These are phyloP conservation scores for Cetraspora pellucida DNA, from an alignment of 192 early-diverging fungal species.

Conservation along the genomic window DNA sequence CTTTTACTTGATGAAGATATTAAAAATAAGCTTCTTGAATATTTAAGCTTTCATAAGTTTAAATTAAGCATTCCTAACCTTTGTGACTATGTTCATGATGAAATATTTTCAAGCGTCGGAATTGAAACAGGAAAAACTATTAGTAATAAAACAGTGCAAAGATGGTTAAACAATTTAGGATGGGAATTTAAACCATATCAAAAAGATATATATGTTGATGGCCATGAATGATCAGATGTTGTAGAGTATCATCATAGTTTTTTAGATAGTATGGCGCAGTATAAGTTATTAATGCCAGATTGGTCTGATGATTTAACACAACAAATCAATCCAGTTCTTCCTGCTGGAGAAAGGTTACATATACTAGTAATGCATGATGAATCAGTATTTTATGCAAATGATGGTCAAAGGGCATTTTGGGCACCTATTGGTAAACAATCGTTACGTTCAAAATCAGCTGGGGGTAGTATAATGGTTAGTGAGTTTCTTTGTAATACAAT, in stretches of 20 bases:
- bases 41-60: too few species aligned
- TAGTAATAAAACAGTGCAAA: background rate
- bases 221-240: conserved; percentile 35
- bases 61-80: too few species aligned
- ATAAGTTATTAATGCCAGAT: background rate
- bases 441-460: conserved; percentile 31
- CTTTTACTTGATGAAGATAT: too few species aligned
- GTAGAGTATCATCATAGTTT: conserved; percentile 28
- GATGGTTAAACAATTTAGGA: conserved; percentile 13
- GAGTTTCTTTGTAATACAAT: conserved; percentile 30
- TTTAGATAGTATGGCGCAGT: conserved; percentile 9
- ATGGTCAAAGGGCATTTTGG: conserved; percentile 15
- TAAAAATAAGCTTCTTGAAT: too few species aligned
- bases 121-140: too few species aligned
- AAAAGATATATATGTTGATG: conserved; percentile 30
- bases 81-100: too few species aligned
- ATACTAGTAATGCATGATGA: conserved; percentile 37
- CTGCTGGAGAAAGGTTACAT: background rate
- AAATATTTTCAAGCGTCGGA: too few species aligned
- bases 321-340: background rate
- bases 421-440: background rate
- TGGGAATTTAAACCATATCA: conserved; percentile 22
- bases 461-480: conserved; percentile 22
- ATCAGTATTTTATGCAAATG: conserved; percentile 30
- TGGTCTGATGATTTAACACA: background rate